Evolutionary conservation across 1,139 yeast genomes (phyloP).

Genomic region (Lizanozyma gosingica): DNA sequence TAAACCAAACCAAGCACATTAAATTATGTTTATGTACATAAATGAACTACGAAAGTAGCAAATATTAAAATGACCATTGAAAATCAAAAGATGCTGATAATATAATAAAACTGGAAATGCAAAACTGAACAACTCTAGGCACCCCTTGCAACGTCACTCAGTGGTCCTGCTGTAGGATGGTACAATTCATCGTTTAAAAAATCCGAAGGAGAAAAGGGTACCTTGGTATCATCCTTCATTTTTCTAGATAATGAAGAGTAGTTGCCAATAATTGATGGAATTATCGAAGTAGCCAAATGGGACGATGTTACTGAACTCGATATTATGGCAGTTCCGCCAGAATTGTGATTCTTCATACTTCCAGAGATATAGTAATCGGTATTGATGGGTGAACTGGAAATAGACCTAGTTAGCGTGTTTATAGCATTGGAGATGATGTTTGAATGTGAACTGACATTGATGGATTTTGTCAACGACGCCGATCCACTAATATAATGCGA

Average conservation of each 20-base stretch:
- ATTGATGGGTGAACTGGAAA: constrained; percentile 6
- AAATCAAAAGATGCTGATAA: no score
- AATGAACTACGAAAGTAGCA: no score
- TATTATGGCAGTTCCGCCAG: no score
- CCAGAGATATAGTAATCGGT: neutral
- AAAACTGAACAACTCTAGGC: no score
- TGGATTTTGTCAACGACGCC: constrained; percentile 4
- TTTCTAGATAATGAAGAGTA: constrained; percentile 31
- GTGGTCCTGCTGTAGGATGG: constrained; percentile 11
- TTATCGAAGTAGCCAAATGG: constrained; percentile 23
- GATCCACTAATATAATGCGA: constrained; percentile 5
- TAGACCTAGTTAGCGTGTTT: constrained; percentile 14
- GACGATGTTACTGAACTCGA: constrained; percentile 6
- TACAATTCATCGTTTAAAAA: constrained; percentile 27
- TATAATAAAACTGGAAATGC: no score
- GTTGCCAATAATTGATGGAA: constrained; percentile 35
- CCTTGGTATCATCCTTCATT: constrained; percentile 25
- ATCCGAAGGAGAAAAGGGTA: constrained; percentile 37
- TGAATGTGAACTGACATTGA: neutral
- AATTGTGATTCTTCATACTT: neutral
- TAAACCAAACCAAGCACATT: no score
- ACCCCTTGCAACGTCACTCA: constrained; percentile 1
- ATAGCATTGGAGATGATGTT: constrained; percentile 12
- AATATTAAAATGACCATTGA: no score
- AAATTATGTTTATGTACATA: no score